phyloP scores from a whole-genome alignment of 2,329 filamentous ascomycete species.

The Colletotrichum eleusines region DNA sequence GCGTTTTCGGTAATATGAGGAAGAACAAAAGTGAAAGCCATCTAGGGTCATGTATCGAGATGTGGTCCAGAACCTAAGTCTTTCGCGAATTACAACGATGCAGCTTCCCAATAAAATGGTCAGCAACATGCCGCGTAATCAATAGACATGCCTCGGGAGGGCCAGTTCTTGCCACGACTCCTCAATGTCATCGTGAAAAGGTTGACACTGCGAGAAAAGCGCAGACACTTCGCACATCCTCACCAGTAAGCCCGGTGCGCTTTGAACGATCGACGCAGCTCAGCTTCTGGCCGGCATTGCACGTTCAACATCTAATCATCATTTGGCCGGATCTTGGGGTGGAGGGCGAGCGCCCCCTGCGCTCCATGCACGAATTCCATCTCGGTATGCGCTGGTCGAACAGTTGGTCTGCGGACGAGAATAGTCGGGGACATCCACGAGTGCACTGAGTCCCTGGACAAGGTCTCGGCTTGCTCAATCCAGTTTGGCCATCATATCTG shows the following conservation, averaged over 20 bases:
- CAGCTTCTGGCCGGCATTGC: conserved; percentile 43
- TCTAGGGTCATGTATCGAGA: conserved; percentile 64
- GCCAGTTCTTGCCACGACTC: conserved; percentile 14
- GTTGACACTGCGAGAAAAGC: conserved; percentile 7
- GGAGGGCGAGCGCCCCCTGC: conserved; percentile 28
- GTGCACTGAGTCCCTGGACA: conserved; percentile 46
- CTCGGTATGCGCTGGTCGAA: conserved; percentile 47
- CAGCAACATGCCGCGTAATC: conserved; percentile 25
- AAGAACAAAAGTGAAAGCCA: conserved; percentile 59
- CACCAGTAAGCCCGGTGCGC: conserved; percentile 46
- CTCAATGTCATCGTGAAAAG: conserved; percentile 10
- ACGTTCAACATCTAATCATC: conserved; percentile 42
- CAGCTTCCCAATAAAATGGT: conserved; percentile 44
- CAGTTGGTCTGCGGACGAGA: conserved; percentile 32
- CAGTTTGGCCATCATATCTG: conserved; percentile 97
- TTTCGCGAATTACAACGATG: conserved; percentile 53
- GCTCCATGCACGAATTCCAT: conserved; percentile 47
- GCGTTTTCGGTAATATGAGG: conserved; percentile 40
- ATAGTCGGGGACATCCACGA: conserved; percentile 41
- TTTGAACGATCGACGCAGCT: conserved; percentile 39
- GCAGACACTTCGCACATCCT: conserved; percentile 34
- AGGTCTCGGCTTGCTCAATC: conserved; percentile 74
- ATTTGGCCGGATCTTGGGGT: conserved; percentile 29
- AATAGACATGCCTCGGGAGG: conserved; percentile 23
- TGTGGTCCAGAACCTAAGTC: conserved; percentile 60